Evolutionary conservation across 2,329 filamentous ascomycete genomes (phyloP), one percentile per base, ranked within the genome.

Genomic region (Fusarium sp.): DNA sequence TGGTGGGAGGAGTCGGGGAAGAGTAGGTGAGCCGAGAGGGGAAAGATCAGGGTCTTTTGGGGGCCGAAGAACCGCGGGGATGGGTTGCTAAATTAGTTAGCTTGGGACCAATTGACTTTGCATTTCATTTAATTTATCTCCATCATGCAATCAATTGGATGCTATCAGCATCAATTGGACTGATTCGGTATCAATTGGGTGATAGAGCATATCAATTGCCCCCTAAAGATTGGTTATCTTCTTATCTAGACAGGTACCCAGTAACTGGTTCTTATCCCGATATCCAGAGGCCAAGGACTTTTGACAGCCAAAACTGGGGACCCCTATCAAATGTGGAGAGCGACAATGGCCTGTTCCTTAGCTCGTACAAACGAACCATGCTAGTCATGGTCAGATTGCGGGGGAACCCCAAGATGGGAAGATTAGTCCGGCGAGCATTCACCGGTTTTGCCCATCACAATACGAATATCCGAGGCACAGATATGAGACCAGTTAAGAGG

Each of bases 391-490:
- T 7, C 7, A 27, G 29, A 57, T 34, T 63, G 61, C 58, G 61
- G 61, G 54, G 61, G 54, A 18, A 25, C 14, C 47, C 42, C 59
- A 57, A 63, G 16, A 48, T 20, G 34, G 58, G 34, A 25, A 30
- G 48, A 48, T 44, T n/a, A 9, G 22, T 34, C 61, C 61, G 61
- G 61, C 32, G 18, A 11, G 20, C 29, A 46, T 64, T 64, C 42
- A 45, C 61, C 61, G 61, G 58, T 20, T 64, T 64, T 63, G 40
- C 61, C 61, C 58, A 56, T 46, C 42, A 7, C 7, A 37, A 27
- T 48, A 24, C 24, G 20, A 20, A 12, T 22, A 11, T 37, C 53
- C 53, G 53, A 41, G 22, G 58, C 5, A 20, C 18, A 34, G 27
- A 29, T 29, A 29, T 12, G 12, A 32, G 14, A 20, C 24, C 40